phyloP scores from a whole-genome alignment of 805 yeast species.

The Lipomyces kockii region DNA sequence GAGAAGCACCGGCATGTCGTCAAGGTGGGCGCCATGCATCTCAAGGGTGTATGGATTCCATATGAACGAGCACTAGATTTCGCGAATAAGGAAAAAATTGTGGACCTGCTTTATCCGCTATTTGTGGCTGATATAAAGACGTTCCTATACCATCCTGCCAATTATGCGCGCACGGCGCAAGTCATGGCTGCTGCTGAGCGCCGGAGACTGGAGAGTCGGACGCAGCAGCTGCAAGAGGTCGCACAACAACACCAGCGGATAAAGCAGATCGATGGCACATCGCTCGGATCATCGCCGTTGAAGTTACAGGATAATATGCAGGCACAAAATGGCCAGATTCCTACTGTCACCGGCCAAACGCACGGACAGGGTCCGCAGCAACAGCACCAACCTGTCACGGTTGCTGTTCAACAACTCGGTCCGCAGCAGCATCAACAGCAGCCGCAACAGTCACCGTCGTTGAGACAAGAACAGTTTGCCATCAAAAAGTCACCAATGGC shows the following conservation, averaged over 20 bases:
- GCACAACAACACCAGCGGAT: constrained; percentile 18
- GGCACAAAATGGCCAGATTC: background rate
- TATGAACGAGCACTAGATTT: constrained; percentile 79
- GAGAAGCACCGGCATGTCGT: constrained; percentile 81
- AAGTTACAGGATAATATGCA: constrained; percentile 8
- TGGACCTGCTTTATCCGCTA: constrained; percentile 68
- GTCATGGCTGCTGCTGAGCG: constrained; percentile 45
- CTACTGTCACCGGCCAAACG: background rate
- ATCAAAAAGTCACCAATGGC: background rate
- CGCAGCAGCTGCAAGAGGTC: constrained; percentile 22
- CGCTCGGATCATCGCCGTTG: background rate
- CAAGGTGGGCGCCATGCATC: constrained; percentile 83
- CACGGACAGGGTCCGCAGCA: constrained; percentile 5
- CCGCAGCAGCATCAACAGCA: background rate
- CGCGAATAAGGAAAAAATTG: constrained; percentile 79
- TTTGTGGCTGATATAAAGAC: constrained; percentile 73
- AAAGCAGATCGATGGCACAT: background rate
- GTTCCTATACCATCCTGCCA: constrained; percentile 45
- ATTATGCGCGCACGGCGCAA: constrained; percentile 45
- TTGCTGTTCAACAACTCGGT: background rate
- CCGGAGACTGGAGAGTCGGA: constrained; percentile 35
- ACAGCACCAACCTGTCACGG: background rate
- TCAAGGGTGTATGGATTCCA: constrained; percentile 92
- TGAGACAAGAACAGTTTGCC: constrained; percentile 9
- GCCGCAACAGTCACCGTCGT: constrained; percentile 5